phyloP scores from a whole-genome alignment of 306 rosid species.

The Cucumis hystrix region DNA sequence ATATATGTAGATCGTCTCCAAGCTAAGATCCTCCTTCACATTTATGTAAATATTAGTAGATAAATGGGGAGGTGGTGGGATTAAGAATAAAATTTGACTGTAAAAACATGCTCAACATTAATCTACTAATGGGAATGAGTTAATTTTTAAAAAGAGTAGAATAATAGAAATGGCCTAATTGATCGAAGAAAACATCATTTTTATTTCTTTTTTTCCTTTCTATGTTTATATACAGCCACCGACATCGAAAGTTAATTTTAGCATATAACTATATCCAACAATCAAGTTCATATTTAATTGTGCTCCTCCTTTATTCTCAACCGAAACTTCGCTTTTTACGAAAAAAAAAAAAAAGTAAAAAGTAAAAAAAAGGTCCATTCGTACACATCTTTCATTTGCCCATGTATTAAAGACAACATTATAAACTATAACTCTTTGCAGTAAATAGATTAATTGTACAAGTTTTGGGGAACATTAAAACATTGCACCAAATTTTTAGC shows the following conservation, averaged over 20 bases:
- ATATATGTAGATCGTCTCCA: conserved; percentile 38
- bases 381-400: neutral
- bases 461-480: neutral
- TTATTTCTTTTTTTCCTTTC: no score
- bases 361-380: neutral
- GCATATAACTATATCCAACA: neutral
- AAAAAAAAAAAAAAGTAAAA: no score
- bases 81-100: neutral
- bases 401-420: neutral
- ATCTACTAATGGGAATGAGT: neutral
- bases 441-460: no score
- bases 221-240: neutral
- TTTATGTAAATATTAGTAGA: conserved; percentile 10
- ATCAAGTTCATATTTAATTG: neutral
- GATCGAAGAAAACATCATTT: neutral
- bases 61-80: neutral
- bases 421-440: no score
- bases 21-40: conserved; percentile 67
- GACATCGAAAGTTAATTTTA: neutral
- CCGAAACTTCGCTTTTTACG: no score
- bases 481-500: neutral
- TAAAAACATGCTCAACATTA: neutral
- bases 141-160: neutral
- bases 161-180: neutral
- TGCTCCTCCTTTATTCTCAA: no score